These are phyloP conservation scores for Thalassiosira livingstoniorum DNA, from an alignment of 352 stramenopile genomes.

Conservation along the genomic window DNA sequence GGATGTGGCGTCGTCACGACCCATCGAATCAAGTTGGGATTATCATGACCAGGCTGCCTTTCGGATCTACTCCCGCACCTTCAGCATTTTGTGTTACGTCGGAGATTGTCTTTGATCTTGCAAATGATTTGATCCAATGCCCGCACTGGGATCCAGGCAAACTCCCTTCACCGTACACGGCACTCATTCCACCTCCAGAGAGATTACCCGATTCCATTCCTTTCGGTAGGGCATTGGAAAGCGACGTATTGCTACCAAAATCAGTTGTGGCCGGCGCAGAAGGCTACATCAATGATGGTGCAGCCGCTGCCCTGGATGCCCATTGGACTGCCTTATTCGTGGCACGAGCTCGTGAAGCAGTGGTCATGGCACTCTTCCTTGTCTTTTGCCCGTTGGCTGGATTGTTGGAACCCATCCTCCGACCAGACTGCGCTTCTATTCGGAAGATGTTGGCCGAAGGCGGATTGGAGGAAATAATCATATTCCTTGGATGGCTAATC, in stretches of 20 bases:
- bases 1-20: neutral
- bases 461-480: neutral
- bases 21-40: neutral
- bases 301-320: neutral
- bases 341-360: neutral
- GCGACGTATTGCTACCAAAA: neutral
- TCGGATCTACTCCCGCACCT: neutral
- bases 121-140: neutral
- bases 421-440: neutral
- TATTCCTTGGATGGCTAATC: neutral
- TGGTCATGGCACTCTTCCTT: neutral
- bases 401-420: neutral
- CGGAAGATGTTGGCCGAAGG: neutral
- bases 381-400: neutral
- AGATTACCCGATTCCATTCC: neutral
- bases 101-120: neutral
- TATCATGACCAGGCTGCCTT: neutral
- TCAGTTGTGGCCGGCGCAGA: neutral
- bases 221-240: neutral
- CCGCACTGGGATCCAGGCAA: neutral
- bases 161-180: neutral
- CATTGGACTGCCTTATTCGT: neutral
- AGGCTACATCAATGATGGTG: neutral
- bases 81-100: neutral
- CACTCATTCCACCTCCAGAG: neutral